A percentile compares a stretch with the other conserved stretches of the same genome.
phyloP scores from a whole-genome alignment of 202 grass and related monocot genomes.

The Carex arenaria region DNA sequence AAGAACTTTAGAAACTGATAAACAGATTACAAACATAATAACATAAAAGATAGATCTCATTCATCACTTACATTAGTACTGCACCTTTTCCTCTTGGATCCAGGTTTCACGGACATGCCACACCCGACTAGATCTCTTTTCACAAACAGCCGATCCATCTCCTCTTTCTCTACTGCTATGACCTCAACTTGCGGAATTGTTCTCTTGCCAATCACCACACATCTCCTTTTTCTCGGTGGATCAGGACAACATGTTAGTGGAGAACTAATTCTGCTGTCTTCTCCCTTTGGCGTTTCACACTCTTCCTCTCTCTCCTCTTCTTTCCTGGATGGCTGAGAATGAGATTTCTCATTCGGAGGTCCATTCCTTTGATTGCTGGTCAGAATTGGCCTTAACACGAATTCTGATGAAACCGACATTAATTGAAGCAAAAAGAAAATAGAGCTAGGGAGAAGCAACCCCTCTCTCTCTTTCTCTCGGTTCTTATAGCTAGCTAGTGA shows the following conservation, averaged over 20 bases:
- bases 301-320: not conserved
- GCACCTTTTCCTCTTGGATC: constrained; percentile 19
- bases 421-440: not conserved
- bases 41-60: constrained; percentile 1
- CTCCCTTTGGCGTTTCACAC: constrained; percentile 8
- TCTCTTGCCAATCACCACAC: constrained; percentile 3
- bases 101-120: not conserved
- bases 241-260: not conserved
- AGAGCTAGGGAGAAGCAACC: too few relatives aligned
- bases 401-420: constrained; percentile 11
- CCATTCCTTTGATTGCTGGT: not conserved
- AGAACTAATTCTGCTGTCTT: not conserved
- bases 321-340: not conserved
- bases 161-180: not conserved
- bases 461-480: not conserved
- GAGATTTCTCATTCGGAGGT: not conserved
- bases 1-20: not conserved
- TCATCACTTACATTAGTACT: constrained; percentile 19
- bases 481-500: not conserved
- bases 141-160: not conserved
- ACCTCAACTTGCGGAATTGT: not conserved
- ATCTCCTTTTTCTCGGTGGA: not conserved
- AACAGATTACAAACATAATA: not conserved
- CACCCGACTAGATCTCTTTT: constrained; percentile 5
- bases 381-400: not conserved